Conservation (phyloP, 352 stramenopile species). For the Phytophthora melonis region DNA sequence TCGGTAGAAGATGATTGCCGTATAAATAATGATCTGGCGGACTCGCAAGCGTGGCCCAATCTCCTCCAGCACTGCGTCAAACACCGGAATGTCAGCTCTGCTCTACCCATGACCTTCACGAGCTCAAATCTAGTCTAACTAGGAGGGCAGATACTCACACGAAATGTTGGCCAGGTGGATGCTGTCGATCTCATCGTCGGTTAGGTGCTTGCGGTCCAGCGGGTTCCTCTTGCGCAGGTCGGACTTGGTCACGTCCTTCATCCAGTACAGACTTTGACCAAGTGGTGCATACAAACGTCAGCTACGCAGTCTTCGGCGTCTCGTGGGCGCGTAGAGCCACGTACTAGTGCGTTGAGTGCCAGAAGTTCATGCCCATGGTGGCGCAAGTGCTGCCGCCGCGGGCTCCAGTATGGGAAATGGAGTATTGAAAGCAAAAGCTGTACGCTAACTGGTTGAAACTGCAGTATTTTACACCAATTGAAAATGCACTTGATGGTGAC, state of each 20-base stretch:
- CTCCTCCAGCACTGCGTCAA: slow-evolving; percentile 77
- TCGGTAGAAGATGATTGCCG: slow-evolving; percentile 90
- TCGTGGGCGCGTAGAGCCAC: slow-evolving; percentile 9
- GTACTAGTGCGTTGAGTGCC: slow-evolving; percentile 92
- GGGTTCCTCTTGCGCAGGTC: slow-evolving; percentile 85
- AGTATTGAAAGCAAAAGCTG: neutral
- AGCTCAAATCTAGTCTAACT: neutral
- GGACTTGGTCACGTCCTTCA: slow-evolving; percentile 84
- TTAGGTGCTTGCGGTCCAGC: slow-evolving; percentile 77
- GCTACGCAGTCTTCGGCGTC: neutral
- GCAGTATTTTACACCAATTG: slow-evolving; percentile 17
- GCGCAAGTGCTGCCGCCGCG: neutral
- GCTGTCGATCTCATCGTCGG: slow-evolving; percentile 88
- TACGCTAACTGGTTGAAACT: slow-evolving; percentile 20
- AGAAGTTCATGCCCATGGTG: slow-evolving; percentile 90
- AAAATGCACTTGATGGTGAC: neutral
- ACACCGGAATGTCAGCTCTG: neutral
- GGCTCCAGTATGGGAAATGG: neutral
- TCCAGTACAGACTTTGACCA: slow-evolving; percentile 81
- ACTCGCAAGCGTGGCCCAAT: slow-evolving; percentile 83
- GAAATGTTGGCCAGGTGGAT: slow-evolving; percentile 91
- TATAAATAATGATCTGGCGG: slow-evolving; percentile 93
- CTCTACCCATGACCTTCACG: neutral
- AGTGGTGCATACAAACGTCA: neutral
- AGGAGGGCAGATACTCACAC: slow-evolving; percentile 36